Evolutionary conservation across 2,329 filamentous ascomycete genomes (phyloP).

Genomic region (Penicillium sp.): DNA sequence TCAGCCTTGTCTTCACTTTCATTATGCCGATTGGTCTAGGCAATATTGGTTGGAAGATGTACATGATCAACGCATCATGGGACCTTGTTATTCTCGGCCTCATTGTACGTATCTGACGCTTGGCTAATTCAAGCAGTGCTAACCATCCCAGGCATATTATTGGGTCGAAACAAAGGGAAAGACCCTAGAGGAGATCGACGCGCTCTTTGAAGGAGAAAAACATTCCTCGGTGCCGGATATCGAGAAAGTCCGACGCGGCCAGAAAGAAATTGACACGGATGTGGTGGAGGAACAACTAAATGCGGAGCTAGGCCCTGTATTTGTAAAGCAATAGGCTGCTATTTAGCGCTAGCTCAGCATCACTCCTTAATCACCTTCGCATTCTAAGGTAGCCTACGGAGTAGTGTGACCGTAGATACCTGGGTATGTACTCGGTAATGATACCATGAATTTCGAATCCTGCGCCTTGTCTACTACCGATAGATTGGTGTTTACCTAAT

Average conservation of each 20-base stretch:
- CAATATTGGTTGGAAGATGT: slow-evolving; percentile 50
- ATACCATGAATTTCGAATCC: too few relatives aligned
- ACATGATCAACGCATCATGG: slow-evolving; percentile 50
- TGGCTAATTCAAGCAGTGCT: not conserved
- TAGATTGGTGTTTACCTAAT: too few relatives aligned
- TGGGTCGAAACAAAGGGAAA: slow-evolving; percentile 20
- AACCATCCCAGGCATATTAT: slow-evolving; percentile 8
- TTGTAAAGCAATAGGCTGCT: not conserved
- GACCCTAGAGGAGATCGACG: slow-evolving; percentile 17
- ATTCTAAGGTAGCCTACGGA: too few relatives aligned
- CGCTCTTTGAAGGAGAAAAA: slow-evolving; percentile 14
- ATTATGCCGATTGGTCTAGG: slow-evolving; percentile 46
- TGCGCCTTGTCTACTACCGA: too few relatives aligned
- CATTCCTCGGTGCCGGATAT: slow-evolving; percentile 14
- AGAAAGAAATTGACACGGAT: slow-evolving; percentile 3
- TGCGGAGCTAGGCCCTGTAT: not conserved
- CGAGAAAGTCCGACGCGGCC: slow-evolving; percentile 5
- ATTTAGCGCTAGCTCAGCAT: too few relatives aligned
- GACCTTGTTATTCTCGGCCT: slow-evolving; percentile 42
- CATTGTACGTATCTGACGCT: not conserved
- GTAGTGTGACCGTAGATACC: too few relatives aligned
- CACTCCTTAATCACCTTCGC: too few relatives aligned
- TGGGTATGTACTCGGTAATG: too few relatives aligned
- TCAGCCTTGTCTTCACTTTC: slow-evolving; percentile 41
- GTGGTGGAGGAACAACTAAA: slow-evolving; percentile 7